Percentiles rank a stretch among this genome's conserved stretches.
phyloP scores from a whole-genome alignment of 495 filamentous ascomycete genomes.

The Aspergillus asperescens region DNA sequence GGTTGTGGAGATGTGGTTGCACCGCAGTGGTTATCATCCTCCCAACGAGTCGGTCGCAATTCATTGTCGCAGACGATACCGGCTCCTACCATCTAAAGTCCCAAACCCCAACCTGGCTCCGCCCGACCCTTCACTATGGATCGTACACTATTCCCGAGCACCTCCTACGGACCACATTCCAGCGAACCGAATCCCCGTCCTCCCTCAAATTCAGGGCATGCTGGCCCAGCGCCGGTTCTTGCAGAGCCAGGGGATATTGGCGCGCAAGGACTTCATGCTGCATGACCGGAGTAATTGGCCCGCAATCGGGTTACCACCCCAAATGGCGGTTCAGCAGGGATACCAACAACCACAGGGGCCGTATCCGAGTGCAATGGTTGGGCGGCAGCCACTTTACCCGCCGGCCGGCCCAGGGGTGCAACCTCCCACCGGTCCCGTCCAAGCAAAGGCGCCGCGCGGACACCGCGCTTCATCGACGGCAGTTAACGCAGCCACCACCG shows the following conservation, averaged over 20 bases:
- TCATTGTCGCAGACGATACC: constrained; percentile 77
- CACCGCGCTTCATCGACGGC: constrained; percentile 36
- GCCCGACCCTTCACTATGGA: constrained; percentile 79
- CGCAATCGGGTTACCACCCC: constrained; percentile 62
- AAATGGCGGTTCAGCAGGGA: constrained; percentile 35
- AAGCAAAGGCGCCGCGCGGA: constrained; percentile 33
- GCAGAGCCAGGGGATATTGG: constrained; percentile 71
- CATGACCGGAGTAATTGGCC: constrained; percentile 87
- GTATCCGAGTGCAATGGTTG: constrained; percentile 29
- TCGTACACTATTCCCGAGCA: constrained; percentile 81
- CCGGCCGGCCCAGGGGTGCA: constrained; percentile 29
- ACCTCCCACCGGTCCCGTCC: constrained; percentile 24
- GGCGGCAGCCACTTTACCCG: constrained; percentile 38
- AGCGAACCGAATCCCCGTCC: constrained; percentile 53
- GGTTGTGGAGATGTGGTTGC: constrained; percentile 77
- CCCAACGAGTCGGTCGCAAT: constrained; percentile 62
- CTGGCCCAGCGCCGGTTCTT: constrained; percentile 62
- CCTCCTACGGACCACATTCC: constrained; percentile 69
- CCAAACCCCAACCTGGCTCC: constrained; percentile 55
- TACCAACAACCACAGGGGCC: constrained; percentile 30
- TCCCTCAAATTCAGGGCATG: constrained; percentile 53
- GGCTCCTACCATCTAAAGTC: constrained; percentile 60
- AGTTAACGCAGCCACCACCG: constrained; percentile 35
- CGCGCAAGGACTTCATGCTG: constrained; percentile 90
- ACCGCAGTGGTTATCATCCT: constrained; percentile 68